Base-by-base conservation (phyloP, 768 basidiomycete species). In the Auriscalpium microsporum region DNA sequence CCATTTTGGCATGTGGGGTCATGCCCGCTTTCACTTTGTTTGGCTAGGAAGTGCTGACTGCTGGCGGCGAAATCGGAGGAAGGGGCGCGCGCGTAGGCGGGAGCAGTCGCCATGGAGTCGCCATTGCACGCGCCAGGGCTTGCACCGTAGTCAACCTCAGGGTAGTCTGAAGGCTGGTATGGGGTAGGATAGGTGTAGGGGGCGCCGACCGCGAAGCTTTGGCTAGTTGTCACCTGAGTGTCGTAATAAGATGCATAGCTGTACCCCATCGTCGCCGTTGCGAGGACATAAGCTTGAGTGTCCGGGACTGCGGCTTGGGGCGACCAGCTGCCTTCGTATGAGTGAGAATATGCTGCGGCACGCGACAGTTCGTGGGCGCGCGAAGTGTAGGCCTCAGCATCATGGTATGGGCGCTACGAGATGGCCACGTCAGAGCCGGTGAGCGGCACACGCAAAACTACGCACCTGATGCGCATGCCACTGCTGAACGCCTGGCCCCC, bases 1-100 rank as follows among this genome's bases (percentile, higher is more conserved):
- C 44, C n/a, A 7, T 37, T 52, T 28, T 33, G 56, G 11, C 19
- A 17, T 8, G 35, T 14, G 48, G 4, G 56, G 58, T 58, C 21
- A 58, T 59, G 56, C 58, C 56, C 58, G 53, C 56, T 59, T 59
- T 42, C 58, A 59, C 45, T 23, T 42, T 42, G 40, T 42, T 42
- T 42, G 40, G 40, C 40, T 3, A 17, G 40, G 40, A 17, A 13
- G 40, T 17, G 40, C 48, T 58, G 58, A 38, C 53, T 10, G 1
- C 11, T 52, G 58, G 48, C 52, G 46, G 57, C 53, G 56, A 28
- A 28, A 23, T 49, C 46, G 35, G 56, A 16, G 44, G 17, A 28
- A 23, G 47, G 47, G 28, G 28, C 28, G 28, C 28, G 28, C 28
- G 33, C 33, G 19, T 5, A 11, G 28, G 42, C 37, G 28, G 56